Percentiles rank a stretch among this genome's conserved stretches.
phyloP scores from a whole-genome alignment of 495 filamentous ascomycete genomes.

The Glutinoglossum americanum region DNA sequence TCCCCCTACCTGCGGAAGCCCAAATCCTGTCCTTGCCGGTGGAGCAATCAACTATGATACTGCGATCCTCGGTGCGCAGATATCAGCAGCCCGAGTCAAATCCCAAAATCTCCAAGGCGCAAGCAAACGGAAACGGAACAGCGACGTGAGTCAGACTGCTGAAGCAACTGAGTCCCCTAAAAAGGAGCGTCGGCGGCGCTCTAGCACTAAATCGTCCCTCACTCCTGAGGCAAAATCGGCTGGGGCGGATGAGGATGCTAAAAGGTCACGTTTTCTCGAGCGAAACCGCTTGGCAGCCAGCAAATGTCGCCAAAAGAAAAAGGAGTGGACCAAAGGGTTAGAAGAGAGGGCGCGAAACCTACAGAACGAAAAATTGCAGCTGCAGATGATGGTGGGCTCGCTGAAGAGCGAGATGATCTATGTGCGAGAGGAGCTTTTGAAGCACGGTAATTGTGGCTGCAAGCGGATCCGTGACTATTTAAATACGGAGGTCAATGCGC shows the following conservation, averaged over 20 bases:
- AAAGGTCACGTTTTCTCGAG: constrained; percentile 33
- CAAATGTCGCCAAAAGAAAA: constrained; percentile 79
- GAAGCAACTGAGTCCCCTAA: background rate
- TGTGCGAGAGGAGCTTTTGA: constrained; percentile 22
- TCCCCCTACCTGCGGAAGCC: background rate
- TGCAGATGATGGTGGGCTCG: constrained; percentile 12
- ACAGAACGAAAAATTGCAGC: constrained; percentile 9
- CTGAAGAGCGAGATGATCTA: constrained; percentile 21
- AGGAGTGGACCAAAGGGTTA: constrained; percentile 24
- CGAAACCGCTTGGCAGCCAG: constrained; percentile 66
- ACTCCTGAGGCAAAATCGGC: background rate
- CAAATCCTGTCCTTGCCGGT: background rate
- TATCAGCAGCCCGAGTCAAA: background rate
- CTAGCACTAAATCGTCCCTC: background rate
- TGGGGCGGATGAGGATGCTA: constrained; percentile 2
- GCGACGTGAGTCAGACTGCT: background rate
- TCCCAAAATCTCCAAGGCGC: background rate
- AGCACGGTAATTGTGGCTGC: constrained; percentile 21
- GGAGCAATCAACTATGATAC: background rate
- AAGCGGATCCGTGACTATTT: constrained; percentile 14
- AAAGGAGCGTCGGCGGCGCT: background rate
- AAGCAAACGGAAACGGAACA: background rate
- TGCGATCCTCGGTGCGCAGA: background rate
- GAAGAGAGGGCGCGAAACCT: constrained; percentile 11
- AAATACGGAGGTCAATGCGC: constrained; percentile 10